A percentile compares a stretch with the other conserved stretches of the same genome.
phyloP scores from a whole-genome alignment of 2,329 filamentous ascomycete species.

The Fusarium phyllophilum region DNA sequence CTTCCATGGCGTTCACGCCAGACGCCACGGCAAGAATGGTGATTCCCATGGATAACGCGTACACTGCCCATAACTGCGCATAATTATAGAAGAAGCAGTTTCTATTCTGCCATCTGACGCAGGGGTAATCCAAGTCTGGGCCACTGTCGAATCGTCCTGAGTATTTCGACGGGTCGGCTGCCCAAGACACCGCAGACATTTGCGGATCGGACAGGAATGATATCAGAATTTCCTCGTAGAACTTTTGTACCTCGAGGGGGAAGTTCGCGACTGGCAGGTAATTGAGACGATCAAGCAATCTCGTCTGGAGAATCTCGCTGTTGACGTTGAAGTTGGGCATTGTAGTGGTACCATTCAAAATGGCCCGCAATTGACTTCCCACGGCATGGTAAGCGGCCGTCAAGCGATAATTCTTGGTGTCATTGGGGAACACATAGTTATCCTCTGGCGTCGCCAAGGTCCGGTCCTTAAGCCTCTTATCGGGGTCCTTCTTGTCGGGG shows the following conservation, averaged over 20 bases:
- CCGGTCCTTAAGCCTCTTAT: slow-evolving; percentile 34
- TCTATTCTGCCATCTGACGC: slow-evolving; percentile 30
- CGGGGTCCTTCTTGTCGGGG: slow-evolving; percentile 9
- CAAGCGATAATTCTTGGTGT: slow-evolving; percentile 32
- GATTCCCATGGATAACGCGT: slow-evolving; percentile 38
- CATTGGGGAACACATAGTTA: slow-evolving; percentile 35
- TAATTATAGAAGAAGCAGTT: slow-evolving; percentile 38
- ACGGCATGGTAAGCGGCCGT: slow-evolving; percentile 38
- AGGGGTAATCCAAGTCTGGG: slow-evolving; percentile 18
- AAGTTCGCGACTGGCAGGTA: slow-evolving; percentile 37
- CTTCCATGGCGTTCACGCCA: slow-evolving; percentile 37
- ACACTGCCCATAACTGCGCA: slow-evolving; percentile 37
- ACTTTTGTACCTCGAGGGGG: slow-evolving; percentile 27
- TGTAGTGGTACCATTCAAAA: slow-evolving; percentile 40
- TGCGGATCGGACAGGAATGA: slow-evolving; percentile 42
- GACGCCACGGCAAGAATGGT: slow-evolving; percentile 30
- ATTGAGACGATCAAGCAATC: slow-evolving; percentile 37
- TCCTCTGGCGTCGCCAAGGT: slow-evolving; percentile 26
- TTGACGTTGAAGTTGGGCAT: slow-evolving; percentile 35
- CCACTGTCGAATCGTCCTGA: slow-evolving; percentile 25
- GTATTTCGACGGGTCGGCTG: slow-evolving; percentile 21
- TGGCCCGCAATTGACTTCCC: slow-evolving; percentile 28
- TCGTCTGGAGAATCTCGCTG: slow-evolving; percentile 32
- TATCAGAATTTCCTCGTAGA: slow-evolving; percentile 42
- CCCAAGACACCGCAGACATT: slow-evolving; percentile 41